A percentile compares a stretch with the other conserved stretches of the same genome.
Evolutionary conservation across 345 rosid genomes (phyloP).

Genomic region (Eucalyptus shirleyi): DNA sequence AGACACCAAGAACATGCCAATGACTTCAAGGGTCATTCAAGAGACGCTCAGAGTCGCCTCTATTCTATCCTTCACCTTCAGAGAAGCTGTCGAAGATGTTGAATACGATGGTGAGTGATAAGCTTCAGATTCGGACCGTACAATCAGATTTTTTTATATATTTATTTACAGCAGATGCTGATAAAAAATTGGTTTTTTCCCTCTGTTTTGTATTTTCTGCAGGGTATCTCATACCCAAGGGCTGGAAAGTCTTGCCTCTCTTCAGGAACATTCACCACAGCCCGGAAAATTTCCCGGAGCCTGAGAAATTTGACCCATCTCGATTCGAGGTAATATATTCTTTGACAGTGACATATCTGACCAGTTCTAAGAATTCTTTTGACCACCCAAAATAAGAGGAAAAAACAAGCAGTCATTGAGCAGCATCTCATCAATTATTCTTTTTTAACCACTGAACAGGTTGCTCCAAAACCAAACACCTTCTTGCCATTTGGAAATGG

Average conservation of each 20-base stretch:
- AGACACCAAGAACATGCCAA: slow-evolving; percentile 47
- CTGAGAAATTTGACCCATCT: slow-evolving; percentile 69
- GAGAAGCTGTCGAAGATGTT: slow-evolving; percentile 46
- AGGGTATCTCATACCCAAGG: slow-evolving; percentile 88
- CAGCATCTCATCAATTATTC: not conserved
- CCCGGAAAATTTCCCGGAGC: slow-evolving; percentile 55
- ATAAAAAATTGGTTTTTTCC: not conserved
- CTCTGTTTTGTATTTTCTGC: not conserved
- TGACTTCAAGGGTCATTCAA: slow-evolving; percentile 25
- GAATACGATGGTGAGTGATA: slow-evolving; percentile 12
- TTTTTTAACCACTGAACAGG: slow-evolving; percentile 2
- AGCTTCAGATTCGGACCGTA: not conserved
- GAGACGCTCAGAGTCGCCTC: slow-evolving; percentile 39
- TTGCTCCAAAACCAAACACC: slow-evolving; percentile 21
- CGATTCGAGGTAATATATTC: slow-evolving; percentile 59
- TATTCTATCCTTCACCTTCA: slow-evolving; percentile 35
- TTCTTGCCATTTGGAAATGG: slow-evolving; percentile 46
- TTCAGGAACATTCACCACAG: slow-evolving; percentile 85
- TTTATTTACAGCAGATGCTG: not conserved
- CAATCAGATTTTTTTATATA: not conserved
- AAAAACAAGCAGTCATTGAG: not conserved
- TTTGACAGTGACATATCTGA: not conserved
- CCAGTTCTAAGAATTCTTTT: not conserved
- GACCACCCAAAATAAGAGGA: not conserved
- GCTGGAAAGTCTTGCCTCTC: slow-evolving; percentile 89